Evolutionary conservation across 345 rosid species (phyloP).

Genomic region (Linum tenue): DNA sequence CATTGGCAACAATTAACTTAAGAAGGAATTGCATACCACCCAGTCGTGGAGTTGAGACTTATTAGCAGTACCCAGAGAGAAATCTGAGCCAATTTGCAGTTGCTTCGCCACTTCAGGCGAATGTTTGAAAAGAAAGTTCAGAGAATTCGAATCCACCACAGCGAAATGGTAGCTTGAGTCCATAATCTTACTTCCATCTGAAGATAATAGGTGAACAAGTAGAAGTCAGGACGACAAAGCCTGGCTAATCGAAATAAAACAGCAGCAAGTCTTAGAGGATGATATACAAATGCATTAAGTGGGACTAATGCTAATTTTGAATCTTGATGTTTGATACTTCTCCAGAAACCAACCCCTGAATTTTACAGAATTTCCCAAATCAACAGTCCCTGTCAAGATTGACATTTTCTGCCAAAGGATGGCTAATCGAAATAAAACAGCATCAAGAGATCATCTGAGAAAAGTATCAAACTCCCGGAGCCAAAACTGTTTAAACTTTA

Average conservation of each 20-base stretch:
- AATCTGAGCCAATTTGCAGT: conserved; percentile 40
- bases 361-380: too few relatives aligned
- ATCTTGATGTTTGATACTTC: neutral
- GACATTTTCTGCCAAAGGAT: too few relatives aligned
- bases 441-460: too few relatives aligned
- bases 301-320: neutral
- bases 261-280: neutral
- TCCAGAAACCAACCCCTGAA: too few relatives aligned
- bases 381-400: too few relatives aligned
- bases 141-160: conserved; percentile 73
- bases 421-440: too few relatives aligned
- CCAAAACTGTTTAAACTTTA: too few relatives aligned
- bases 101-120: conserved; percentile 62
- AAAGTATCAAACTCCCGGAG: too few relatives aligned
- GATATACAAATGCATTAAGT: neutral
- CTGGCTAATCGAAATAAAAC: too few relatives aligned
- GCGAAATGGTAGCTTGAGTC: conserved; percentile 65
- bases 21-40: conserved; percentile 43
- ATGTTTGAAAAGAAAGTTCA: conserved; percentile 58
- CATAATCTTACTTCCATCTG: conserved; percentile 56
- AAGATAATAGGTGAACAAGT: conserved; percentile 14
- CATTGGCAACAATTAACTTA: neutral
- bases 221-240: neutral
- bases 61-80: conserved; percentile 39
- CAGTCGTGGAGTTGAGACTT: conserved; percentile 42